Base-by-base conservation (phyloP, 805 yeast genomes). In the Danielia reshetovae region DNA sequence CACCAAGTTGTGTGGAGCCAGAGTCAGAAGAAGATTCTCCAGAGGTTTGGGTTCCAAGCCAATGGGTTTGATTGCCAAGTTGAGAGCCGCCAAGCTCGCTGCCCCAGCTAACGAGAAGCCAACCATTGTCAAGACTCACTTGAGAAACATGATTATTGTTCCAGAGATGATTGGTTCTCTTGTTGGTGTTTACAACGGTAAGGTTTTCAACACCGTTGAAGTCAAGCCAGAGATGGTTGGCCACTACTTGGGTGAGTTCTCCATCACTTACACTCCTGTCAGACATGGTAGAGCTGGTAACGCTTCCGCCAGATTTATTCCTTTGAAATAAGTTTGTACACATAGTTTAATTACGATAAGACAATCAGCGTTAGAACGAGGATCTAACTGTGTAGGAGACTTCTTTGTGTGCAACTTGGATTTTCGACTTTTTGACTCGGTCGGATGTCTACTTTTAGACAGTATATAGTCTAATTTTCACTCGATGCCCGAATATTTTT, bases 131-230 rank as follows among this genome's bases (percentile, higher is more conserved):
- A 93, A 90, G 85, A 93, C 99, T 58, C 99, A 93, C 77, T 85
- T 93, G 72, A 90, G 98, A 84, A 89, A 89, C 85, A 87, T 89
- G 96, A 73, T 93, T 70, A 70, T 93, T 65, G 93, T 93, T 55
- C 99, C 99, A 75, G 99, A 93, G 81, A 93, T 93, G 98, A 88
- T 93, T 62, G 98, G 98, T 70, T 87, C 97, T 48, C 94, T 90
- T 55, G 81, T 93, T 59, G 97, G 97, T 77, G 85, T 93, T 60
- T 93, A 93, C 96, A 93, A 93, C 82, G 99, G 99, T 78, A 93
- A 93, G 80, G 86, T 78, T 60, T 93, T 93, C 95, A 90, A 90
- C 95, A 85, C 82, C 62, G 96, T 93, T 72, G 99, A 93, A 75
- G 77, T 93, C 75, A 88, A 78, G 74, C 96, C 98, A 65, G 99